phyloP scores from a whole-genome alignment of 1,139 yeast genomes.

The Magnusiomyces ingens region DNA sequence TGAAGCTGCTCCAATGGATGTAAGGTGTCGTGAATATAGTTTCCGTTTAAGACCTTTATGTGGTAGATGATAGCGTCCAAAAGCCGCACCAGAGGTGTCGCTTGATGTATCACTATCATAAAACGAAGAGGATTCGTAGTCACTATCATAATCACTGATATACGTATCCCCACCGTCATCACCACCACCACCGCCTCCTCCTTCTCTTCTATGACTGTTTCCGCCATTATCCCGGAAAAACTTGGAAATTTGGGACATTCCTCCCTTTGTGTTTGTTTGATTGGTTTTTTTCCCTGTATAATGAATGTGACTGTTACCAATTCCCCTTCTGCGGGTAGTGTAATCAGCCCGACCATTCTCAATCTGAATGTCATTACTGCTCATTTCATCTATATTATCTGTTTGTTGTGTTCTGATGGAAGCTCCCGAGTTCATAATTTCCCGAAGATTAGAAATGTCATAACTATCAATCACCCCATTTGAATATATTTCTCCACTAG shows the following conservation, averaged over 20 bases:
- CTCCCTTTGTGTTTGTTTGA: slow-evolving; percentile 4
- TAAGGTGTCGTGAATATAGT: slow-evolving; percentile 62
- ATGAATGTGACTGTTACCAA: neutral
- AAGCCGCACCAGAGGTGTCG: neutral
- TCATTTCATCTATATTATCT: slow-evolving; percentile 11
- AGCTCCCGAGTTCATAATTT: slow-evolving; percentile 6
- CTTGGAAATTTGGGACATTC: neutral
- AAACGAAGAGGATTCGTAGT: slow-evolving; percentile 5
- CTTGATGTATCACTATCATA: slow-evolving; percentile 11
- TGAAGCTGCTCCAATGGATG: slow-evolving; percentile 78
- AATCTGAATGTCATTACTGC: slow-evolving; percentile 13
- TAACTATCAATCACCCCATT: neutral
- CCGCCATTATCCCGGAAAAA: neutral
- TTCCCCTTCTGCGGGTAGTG: neutral
- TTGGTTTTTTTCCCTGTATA: neutral
- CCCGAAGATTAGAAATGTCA: slow-evolving; percentile 4
- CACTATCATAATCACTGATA: neutral
- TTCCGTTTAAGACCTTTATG: slow-evolving; percentile 39
- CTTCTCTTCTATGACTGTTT: too few relatives aligned
- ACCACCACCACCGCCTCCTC: slow-evolving; percentile 2
- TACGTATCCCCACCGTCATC: neutral
- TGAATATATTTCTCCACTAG: neutral
- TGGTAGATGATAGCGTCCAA: neutral
- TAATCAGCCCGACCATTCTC: slow-evolving; percentile 6
- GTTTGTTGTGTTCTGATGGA: neutral